Base-by-base conservation (phyloP, 2,329 filamentous ascomycete species). In the Claviceps arundinis region DNA sequence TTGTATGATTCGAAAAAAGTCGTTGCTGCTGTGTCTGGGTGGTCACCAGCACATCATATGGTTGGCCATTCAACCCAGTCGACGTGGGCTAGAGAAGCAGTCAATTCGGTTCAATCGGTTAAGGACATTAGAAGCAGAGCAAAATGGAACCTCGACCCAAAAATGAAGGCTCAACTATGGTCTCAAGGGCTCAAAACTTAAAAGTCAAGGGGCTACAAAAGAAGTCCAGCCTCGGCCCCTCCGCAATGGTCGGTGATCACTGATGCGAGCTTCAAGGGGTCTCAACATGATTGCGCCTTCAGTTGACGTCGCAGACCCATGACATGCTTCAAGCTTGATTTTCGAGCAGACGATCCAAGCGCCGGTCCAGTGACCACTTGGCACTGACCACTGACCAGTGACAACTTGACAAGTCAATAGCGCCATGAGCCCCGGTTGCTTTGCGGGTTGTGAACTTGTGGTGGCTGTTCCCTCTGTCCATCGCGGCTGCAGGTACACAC, bases 21-120 rank as follows among this genome's bases (percentile, higher is more conserved):
- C 26, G 6, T 41, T 43, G 46, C n/a, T 14, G 30, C 34, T 45
- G 22, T 4, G 34, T 24, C 17, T 24, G 11, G 7, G 9, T 17
- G 7, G 47, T 50, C 47, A 50, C 24, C 51, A 37, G 34, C 37
- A 24, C 51, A 52, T 52, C 13, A 46, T 47, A 24, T 5, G 17
- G 14, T 41, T 34, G 45, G 30, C 45, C 26, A 47, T 19, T 9
- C 11, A 37, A 37, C 26, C 4, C 14, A 47, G 30, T 14, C 9
- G 19, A 47, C 22, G n/a, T 7, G 11, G 44, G 26, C 13, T 4
- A 37, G n/a, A 44, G 40, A 44, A 8, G 4, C 13, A 44, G 14
- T 22, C 41, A 24, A 13, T 16, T n/a, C 30, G 26, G 6, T 34
- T 13, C 26, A 46, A 30, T 11, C 30, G 26, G 6, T 34, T 13